These are phyloP conservation scores for Neckera pumila DNA, from an alignment of 225 moss, liverwort and hornwort species.

Conservation along the genomic window DNA sequence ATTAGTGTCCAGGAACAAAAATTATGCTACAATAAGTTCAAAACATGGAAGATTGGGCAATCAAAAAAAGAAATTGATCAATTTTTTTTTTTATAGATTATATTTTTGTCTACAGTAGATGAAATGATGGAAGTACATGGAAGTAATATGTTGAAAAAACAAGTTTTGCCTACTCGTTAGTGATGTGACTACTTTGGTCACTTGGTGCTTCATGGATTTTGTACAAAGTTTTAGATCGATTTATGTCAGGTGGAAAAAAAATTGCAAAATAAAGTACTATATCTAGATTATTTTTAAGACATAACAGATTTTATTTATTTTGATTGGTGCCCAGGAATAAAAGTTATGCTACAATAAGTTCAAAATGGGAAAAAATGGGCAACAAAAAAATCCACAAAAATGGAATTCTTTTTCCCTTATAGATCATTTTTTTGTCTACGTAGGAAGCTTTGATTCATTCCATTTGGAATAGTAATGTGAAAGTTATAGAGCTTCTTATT, in stretches of 20 bases:
- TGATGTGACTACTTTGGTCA: not conserved
- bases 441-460: no score
- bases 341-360: no score
- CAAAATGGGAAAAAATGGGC: no score
- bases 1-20: fast-evolving
- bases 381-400: no score
- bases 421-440: no score
- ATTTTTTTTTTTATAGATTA: not conserved
- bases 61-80: not conserved
- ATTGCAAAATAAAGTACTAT: not conserved
- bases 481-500: no score
- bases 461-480: no score
- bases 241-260: no score
- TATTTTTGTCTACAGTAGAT: not conserved
- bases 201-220: not conserved
- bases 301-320: no score
- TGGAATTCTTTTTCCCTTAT: no score
- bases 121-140: not conserved
- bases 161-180: not conserved
- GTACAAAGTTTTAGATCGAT: not conserved
- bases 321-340: no score
- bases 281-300: not conserved
- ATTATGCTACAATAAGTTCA: not conserved
- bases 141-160: not conserved
- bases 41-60: fast-evolving